Evolutionary conservation across 78 protist species (phyloP).

Genomic region (Thecamonas trahens): DNA sequence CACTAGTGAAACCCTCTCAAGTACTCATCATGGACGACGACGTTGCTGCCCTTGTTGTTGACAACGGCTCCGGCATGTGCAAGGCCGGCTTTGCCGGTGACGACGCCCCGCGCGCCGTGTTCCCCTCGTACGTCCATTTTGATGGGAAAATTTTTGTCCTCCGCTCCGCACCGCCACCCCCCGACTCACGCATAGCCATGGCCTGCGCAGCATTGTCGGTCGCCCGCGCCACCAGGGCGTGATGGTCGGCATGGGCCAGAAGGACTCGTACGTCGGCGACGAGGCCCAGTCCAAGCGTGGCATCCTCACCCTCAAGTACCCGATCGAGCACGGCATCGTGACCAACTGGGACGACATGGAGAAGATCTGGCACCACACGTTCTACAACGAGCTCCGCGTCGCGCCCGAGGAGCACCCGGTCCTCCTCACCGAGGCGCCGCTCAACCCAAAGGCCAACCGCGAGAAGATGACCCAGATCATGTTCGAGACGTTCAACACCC

Average conservation of each 20-base stretch:
- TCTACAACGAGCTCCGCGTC: slow-evolving; percentile 59
- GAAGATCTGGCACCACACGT: slow-evolving; percentile 69
- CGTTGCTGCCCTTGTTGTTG: slow-evolving; percentile 21
- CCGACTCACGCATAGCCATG: no score
- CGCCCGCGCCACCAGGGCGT: slow-evolving; percentile 50
- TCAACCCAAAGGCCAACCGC: slow-evolving; percentile 84
- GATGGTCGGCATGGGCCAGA: slow-evolving; percentile 54
- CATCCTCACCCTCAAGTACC: slow-evolving; percentile 68
- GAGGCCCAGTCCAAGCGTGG: slow-evolving; percentile 83
- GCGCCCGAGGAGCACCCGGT: slow-evolving; percentile 74
- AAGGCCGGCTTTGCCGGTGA: slow-evolving; percentile 78
- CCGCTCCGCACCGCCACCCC: no score
- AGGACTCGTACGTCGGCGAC: slow-evolving; percentile 82
- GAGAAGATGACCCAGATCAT: slow-evolving; percentile 85
- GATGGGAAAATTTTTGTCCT: no score
- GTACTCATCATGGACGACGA: not conserved
- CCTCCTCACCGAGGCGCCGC: slow-evolving; percentile 74
- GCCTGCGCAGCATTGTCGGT: slow-evolving; percentile 37
- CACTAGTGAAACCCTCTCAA: no score
- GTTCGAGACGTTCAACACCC: slow-evolving; percentile 86
- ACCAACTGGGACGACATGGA: slow-evolving; percentile 83
- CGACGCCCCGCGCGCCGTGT: slow-evolving; percentile 33
- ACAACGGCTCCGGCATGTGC: slow-evolving; percentile 41
- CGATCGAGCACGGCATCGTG: slow-evolving; percentile 76
- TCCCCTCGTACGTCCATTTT: slow-evolving; percentile 22